Base-by-base conservation (phyloP, 768 basidiomycete species). In the Tylopilus vinaceipallidus region DNA sequence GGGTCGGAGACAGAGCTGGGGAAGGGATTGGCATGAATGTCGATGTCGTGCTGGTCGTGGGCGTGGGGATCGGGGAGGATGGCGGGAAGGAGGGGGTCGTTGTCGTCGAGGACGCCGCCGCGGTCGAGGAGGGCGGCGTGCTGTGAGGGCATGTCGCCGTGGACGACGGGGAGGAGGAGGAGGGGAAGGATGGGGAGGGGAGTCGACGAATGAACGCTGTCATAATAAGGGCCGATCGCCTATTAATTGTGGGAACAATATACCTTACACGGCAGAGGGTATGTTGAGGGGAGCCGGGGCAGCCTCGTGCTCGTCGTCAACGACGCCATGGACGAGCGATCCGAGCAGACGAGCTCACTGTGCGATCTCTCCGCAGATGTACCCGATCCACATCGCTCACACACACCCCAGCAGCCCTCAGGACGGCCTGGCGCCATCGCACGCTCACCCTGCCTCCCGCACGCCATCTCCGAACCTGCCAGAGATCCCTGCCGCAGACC, bases 401-500 rank as follows among this genome's bases (percentile, higher is more conserved):
- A 42, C 16, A 22, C 42, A 47, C 14, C 50, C 51, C 8, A 34
- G 27, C 52, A 67, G 67, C 14, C 55, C 49, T 49, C 54, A 48
- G 14, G 41, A 61, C 37, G 54, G 48, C 53, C 53, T 63, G 40
- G 55, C 53, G 45, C 56, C 59, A 24, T 55, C 59, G 6, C 35
- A 47, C 50, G 45, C 49, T 24, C 42, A 26, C 37, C 48, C 44
- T 47, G 38, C 58, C 29, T 53, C 56, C 51, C 67, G 61, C 50
- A 55, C 67, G 0, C 59, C 70, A 49, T 70, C 68, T 49, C 71
- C 70, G 46, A 47, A 64, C 20, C 65, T 74, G 45, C 81, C 82
- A 52, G 76, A 81, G 53, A 82, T 85, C 54, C 82, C 81, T 43
- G 60, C 66, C 17, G 48, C 73, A 41, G 73, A 75, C 48, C 66